A percentile compares a stretch with the other conserved stretches of the same genome.
Conservation (phyloP, 2,329 filamentous ascomycete genomes). For the Mycosphaerella sp. region DNA sequence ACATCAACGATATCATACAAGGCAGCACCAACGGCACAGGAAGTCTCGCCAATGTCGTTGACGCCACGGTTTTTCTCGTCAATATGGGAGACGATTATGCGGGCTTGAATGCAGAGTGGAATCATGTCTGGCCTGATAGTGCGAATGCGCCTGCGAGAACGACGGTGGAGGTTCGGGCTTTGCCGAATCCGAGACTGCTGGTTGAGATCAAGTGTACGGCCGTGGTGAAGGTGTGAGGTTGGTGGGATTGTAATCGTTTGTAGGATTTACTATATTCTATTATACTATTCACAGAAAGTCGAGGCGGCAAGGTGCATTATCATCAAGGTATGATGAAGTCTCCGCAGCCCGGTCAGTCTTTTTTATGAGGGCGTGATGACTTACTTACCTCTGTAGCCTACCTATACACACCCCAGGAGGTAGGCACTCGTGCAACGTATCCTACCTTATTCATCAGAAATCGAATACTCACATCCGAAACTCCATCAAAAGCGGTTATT, state of each 20-base stretch:
- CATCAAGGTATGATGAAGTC: background rate
- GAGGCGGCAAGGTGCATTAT: no score
- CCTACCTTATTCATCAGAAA: no score
- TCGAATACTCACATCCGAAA: no score
- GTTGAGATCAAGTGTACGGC: slow-evolving; percentile 14
- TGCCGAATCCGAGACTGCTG: slow-evolving; percentile 12
- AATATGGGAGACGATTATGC: slow-evolving; percentile 41
- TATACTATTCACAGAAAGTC: no score
- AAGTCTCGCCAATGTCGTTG: slow-evolving; percentile 16
- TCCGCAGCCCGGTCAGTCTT: background rate
- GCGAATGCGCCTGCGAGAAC: slow-evolving; percentile 35
- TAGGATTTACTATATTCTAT: no score
- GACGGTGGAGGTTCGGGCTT: slow-evolving; percentile 18
- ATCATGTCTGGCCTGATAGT: slow-evolving; percentile 39
- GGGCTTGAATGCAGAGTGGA: slow-evolving; percentile 46
- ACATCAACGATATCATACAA: slow-evolving; percentile 17
- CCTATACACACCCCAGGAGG: no score
- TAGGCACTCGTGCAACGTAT: no score
- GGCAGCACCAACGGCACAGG: slow-evolving; percentile 11
- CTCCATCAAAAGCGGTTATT: background rate
- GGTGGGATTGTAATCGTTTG: no score
- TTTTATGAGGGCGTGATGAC: no score
- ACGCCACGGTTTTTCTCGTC: slow-evolving; percentile 38
- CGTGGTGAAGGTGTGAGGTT: slow-evolving; percentile 8
- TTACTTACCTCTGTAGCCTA: no score